Conservation (phyloP, 2,329 filamentous ascomycete species). For the Alternaria incomplexa region DNA sequence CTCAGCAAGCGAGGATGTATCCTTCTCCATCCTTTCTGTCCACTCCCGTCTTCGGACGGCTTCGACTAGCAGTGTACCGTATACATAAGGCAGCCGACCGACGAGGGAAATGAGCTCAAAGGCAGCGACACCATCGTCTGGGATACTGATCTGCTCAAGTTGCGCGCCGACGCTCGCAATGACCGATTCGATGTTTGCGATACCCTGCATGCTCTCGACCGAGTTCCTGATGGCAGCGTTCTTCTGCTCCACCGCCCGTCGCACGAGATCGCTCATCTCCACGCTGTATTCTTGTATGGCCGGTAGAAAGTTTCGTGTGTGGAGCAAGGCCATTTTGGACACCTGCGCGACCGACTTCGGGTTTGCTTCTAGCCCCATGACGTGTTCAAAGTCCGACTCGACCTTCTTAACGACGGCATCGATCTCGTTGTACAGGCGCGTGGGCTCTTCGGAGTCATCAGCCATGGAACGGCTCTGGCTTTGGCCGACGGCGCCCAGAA, state of each 20-base stretch:
- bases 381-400: slow-evolving; percentile 80
- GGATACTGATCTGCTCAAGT: slow-evolving; percentile 73
- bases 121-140: slow-evolving; percentile 76
- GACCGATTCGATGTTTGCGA: slow-evolving; percentile 78
- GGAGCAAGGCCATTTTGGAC: slow-evolving; percentile 68
- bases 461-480: slow-evolving; percentile 60
- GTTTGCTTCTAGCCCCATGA: slow-evolving; percentile 71
- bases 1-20: slow-evolving; percentile 86
- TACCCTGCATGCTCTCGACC: slow-evolving; percentile 77
- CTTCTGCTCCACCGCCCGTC: slow-evolving; percentile 64
- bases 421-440: slow-evolving; percentile 79
- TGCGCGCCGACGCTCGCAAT: slow-evolving; percentile 75
- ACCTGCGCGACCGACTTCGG: slow-evolving; percentile 67
- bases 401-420: slow-evolving; percentile 87
- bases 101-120: slow-evolving; percentile 83
- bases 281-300: slow-evolving; percentile 62
- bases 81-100: slow-evolving; percentile 83
- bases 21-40: slow-evolving; percentile 84
- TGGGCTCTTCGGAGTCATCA: slow-evolving; percentile 67
- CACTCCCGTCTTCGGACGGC: slow-evolving; percentile 86
- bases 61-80: slow-evolving; percentile 87
- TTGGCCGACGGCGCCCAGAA: slow-evolving; percentile 53
- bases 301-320: slow-evolving; percentile 68
- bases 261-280: slow-evolving; percentile 63
- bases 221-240: slow-evolving; percentile 71